A percentile compares a stretch with the other conserved stretches of the same genome.
These are phyloP conservation scores for Euphrasia confusa DNA, from an alignment of 257 asterid genomes.

Conservation along the genomic window DNA sequence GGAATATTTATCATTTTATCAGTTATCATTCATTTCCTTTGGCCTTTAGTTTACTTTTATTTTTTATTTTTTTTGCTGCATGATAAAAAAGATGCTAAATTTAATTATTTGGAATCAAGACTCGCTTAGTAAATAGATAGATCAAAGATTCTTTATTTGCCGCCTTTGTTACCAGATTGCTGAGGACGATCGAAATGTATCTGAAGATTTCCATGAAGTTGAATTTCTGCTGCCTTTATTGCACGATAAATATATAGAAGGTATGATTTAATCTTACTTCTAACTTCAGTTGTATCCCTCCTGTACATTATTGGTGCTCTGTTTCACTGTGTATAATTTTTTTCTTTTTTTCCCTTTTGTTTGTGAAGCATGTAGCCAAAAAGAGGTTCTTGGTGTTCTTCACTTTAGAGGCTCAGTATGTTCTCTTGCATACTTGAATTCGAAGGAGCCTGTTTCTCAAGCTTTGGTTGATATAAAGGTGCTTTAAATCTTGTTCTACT, in stretches of 20 bases:
- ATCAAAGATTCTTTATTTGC: constrained; percentile 10
- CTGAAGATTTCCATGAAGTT: constrained; percentile 66
- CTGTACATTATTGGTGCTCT: constrained; percentile 7
- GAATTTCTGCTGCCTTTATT: constrained; percentile 81
- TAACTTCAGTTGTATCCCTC: constrained; percentile 14
- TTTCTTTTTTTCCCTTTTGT: constrained; percentile 21
- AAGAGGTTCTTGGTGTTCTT: constrained; percentile 68
- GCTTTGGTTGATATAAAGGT: constrained; percentile 91
- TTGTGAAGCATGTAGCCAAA: constrained; percentile 56
- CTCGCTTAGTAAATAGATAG: constrained; percentile 20
- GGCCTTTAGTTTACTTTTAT: neutral
- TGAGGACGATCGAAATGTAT: constrained; percentile 54
- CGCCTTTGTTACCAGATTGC: constrained; percentile 42
- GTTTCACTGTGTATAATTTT: constrained; percentile 9
- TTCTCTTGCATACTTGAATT: constrained; percentile 64
- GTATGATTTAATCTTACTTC: constrained; percentile 34
- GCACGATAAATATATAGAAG: constrained; percentile 68
- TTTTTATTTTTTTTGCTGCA: constrained; percentile 6
- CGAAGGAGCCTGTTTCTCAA: constrained; percentile 74
- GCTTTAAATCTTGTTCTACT: constrained; percentile 22
- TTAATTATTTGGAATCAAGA: constrained; percentile 10
- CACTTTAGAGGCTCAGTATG: constrained; percentile 63
- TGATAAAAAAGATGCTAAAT: neutral
- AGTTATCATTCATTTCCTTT: constrained; percentile 4
- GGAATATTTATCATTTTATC: no score